Conservation (phyloP, 1,284 basidiomycete genomes). For the Nidula niveotomentosa region DNA sequence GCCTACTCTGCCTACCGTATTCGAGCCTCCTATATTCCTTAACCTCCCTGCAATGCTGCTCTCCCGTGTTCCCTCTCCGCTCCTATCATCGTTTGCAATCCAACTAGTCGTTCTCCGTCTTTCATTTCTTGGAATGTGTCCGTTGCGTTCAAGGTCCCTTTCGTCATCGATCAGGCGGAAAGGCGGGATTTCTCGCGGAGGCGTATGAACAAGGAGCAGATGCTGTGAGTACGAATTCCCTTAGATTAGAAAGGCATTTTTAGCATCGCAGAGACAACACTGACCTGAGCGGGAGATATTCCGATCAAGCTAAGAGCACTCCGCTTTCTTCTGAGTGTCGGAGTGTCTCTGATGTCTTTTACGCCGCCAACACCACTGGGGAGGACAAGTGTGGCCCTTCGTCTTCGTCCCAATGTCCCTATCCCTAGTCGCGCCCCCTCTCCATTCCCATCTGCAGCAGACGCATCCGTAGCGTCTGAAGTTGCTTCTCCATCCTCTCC, state of each 20-base stretch:
- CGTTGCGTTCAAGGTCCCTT: conserved; percentile 26
- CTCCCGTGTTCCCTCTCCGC: conserved; percentile 17
- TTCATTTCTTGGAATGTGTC: conserved; percentile 24
- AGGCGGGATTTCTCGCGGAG: conserved; percentile 48
- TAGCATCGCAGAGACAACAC: conserved; percentile 8
- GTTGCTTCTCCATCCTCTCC: conserved; percentile 19
- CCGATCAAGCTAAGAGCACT: conserved; percentile 64
- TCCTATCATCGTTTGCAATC: conserved; percentile 34
- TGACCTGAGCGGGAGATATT: conserved; percentile 71
- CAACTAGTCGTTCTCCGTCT: conserved; percentile 45
- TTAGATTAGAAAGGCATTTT: background rate
- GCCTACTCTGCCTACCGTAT: background rate
- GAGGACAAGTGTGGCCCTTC: conserved; percentile 42
- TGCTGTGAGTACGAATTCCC: conserved; percentile 33
- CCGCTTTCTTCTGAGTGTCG: conserved; percentile 46
- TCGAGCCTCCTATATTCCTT: conserved; percentile 10
- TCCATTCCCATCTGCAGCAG: conserved; percentile 18
- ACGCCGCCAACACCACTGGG: conserved; percentile 34
- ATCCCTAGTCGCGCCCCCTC: conserved; percentile 23
- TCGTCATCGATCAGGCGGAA: conserved; percentile 17
- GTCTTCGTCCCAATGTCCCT: conserved; percentile 32
- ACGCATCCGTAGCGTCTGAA: background rate
- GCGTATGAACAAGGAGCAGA: conserved; percentile 61
- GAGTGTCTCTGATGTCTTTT: conserved; percentile 26
- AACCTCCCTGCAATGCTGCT: conserved; percentile 16